These are phyloP conservation scores for Pilaira anomala DNA, from an alignment of 192 early-diverging fungal species.

Conservation along the genomic window DNA sequence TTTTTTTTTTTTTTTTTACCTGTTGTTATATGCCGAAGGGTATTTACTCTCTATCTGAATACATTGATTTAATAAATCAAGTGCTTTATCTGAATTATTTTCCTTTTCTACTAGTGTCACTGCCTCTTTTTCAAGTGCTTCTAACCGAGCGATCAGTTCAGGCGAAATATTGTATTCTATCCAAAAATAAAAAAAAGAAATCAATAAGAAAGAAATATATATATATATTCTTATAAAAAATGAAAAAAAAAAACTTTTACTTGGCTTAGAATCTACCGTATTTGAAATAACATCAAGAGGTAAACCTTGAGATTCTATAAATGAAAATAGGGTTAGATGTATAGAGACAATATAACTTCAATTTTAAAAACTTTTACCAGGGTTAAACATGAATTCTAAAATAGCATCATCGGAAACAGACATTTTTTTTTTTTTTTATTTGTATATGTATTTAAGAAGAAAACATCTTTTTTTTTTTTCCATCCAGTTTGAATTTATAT, in stretches of 20 bases:
- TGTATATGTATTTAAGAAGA: background rate
- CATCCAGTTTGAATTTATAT: background rate
- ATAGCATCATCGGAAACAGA: slow-evolving; percentile 32
- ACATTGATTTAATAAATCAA: slow-evolving; percentile 39
- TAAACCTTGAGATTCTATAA: slow-evolving; percentile 30
- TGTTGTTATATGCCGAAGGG: slow-evolving; percentile 50
- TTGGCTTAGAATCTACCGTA: slow-evolving; percentile 17
- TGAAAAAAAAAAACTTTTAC: slow-evolving; percentile 21
- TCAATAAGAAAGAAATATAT: background rate
- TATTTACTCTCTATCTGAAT: slow-evolving; percentile 42
- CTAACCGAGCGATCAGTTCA: slow-evolving; percentile 30
- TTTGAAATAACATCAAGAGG: slow-evolving; percentile 25
- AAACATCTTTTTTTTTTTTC: slow-evolving; percentile 1
- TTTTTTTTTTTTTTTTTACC: slow-evolving; percentile 25
- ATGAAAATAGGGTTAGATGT: background rate
- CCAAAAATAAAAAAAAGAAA: background rate
- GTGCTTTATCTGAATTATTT: slow-evolving; percentile 35
- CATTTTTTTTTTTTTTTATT: slow-evolving; percentile 5
- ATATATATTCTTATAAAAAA: too few relatives aligned
- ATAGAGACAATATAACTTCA: too few relatives aligned
- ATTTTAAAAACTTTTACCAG: slow-evolving; percentile 17
- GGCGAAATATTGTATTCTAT: slow-evolving; percentile 6
- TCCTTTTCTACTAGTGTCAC: slow-evolving; percentile 43
- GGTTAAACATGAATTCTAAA: slow-evolving; percentile 35
- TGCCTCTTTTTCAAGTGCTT: slow-evolving; percentile 40